A percentile compares a stretch with the other conserved stretches of the same genome.
Conservation (phyloP, 306 rosid species). For the Dryas octopetala region DNA sequence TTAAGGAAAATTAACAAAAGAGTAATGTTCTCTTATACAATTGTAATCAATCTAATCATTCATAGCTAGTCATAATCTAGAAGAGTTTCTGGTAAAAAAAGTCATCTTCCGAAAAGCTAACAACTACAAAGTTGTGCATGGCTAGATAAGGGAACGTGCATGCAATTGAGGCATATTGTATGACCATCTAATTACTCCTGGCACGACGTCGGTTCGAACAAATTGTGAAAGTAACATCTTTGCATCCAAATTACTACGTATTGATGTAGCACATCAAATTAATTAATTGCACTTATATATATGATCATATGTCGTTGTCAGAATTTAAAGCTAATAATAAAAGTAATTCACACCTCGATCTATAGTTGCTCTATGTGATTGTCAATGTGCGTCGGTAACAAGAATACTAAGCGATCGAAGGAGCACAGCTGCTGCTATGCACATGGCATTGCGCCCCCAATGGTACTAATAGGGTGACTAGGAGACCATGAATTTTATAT, state of each 20-base stretch:
- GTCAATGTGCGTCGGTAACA: constrained; percentile 17
- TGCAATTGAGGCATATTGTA: background rate
- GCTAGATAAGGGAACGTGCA: background rate
- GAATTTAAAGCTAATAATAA: background rate
- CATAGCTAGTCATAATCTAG: too few relatives aligned
- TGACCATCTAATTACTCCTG: background rate
- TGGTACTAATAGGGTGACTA: background rate
- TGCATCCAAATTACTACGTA: background rate
- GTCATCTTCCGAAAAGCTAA: too few relatives aligned
- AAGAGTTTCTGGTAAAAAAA: too few relatives aligned
- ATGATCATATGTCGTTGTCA: background rate
- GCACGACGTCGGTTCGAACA: constrained; percentile 19
- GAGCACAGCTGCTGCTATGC: background rate
- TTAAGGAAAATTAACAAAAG: too few relatives aligned
- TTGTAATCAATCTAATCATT: too few relatives aligned
- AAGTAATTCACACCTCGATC: background rate
- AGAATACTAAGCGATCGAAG: background rate
- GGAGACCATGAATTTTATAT: background rate
- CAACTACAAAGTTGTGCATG: background rate
- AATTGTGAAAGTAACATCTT: background rate
- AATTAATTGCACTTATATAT: background rate
- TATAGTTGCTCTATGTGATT: background rate
- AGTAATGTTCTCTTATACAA: too few relatives aligned
- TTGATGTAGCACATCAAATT: background rate
- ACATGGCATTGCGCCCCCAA: constrained; percentile 5